A percentile compares a stretch with the other conserved stretches of the same genome.
Evolutionary conservation across 768 basidiomycete genomes (phyloP).

Genomic region (Russula griseocarnosa): DNA sequence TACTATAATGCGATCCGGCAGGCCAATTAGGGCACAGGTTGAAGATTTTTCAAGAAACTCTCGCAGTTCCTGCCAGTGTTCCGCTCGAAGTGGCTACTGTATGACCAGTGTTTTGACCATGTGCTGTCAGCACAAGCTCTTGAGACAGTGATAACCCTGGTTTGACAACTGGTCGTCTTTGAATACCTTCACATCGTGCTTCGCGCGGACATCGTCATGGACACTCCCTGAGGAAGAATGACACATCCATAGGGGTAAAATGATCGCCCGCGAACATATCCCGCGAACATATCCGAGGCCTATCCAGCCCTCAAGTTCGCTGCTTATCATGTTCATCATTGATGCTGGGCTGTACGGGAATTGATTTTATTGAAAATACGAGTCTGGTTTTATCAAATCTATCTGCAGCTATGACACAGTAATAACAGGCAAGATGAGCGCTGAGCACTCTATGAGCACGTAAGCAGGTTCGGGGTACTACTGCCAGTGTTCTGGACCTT

Average conservation of each 20-base stretch:
- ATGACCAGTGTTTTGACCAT: conserved; percentile 27
- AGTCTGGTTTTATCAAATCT: background rate
- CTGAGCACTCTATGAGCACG: too few species aligned
- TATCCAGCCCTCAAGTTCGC: background rate
- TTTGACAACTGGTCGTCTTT: background rate
- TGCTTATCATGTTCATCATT: background rate
- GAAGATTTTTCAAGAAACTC: conserved; percentile 15
- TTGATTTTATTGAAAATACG: background rate
- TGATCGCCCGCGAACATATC: background rate
- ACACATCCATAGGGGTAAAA: background rate
- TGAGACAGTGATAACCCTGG: background rate
- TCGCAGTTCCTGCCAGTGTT: conserved; percentile 12
- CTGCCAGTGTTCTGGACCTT: too few species aligned
- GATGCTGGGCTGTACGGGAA: background rate
- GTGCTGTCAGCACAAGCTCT: conserved; percentile 25
- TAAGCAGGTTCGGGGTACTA: too few species aligned
- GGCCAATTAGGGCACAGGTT: background rate
- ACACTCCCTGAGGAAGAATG: background rate
- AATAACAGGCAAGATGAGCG: background rate
- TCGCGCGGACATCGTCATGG: background rate
- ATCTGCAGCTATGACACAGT: background rate
- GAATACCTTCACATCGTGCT: background rate
- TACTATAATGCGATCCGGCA: conserved; percentile 5
- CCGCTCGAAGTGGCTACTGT: conserved; percentile 23
- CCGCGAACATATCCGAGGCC: background rate